A percentile compares a stretch with the other conserved stretches of the same genome.
These are phyloP conservation scores for Eruca vesicaria DNA, from an alignment of 441 rosid species.

Conservation along the genomic window DNA sequence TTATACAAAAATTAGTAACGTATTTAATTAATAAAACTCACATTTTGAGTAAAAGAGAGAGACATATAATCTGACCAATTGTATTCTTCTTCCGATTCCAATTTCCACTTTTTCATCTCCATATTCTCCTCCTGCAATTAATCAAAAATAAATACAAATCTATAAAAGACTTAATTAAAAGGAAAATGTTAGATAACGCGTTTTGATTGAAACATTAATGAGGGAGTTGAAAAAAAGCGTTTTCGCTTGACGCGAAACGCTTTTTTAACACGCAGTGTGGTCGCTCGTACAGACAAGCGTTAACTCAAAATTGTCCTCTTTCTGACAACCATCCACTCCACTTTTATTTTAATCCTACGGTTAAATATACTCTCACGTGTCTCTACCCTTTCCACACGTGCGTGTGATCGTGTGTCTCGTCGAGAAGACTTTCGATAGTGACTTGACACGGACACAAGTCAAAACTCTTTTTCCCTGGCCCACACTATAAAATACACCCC, in stretches of 20 bases:
- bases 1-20: not conserved
- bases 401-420: conserved; percentile 39
- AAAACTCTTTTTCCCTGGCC: conserved; percentile 26
- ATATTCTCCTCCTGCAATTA: conserved; percentile 57
- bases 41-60: conserved; percentile 71
- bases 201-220: conserved; percentile 15
- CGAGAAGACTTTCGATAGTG: conserved; percentile 34
- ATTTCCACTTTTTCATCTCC: conserved; percentile 55
- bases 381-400: conserved; percentile 36
- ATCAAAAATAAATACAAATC: not conserved
- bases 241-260: conserved; percentile 27
- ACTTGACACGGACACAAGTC: conserved; percentile 38
- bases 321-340: conserved; percentile 43
- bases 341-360: conserved; percentile 42
- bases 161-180: not conserved
- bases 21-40: conserved; percentile 21
- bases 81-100: conserved; percentile 38
- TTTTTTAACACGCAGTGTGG: conserved; percentile 21
- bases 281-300: conserved; percentile 33
- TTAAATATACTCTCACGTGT: conserved; percentile 17
- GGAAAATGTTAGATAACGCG: not conserved
- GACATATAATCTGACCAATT: conserved; percentile 68
- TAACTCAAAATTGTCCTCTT: conserved; percentile 40
- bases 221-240: conserved; percentile 19
- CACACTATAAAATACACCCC: not conserved